Conservation (phyloP, 495 filamentous ascomycete genomes). For the Penicillium pulvis region DNA sequence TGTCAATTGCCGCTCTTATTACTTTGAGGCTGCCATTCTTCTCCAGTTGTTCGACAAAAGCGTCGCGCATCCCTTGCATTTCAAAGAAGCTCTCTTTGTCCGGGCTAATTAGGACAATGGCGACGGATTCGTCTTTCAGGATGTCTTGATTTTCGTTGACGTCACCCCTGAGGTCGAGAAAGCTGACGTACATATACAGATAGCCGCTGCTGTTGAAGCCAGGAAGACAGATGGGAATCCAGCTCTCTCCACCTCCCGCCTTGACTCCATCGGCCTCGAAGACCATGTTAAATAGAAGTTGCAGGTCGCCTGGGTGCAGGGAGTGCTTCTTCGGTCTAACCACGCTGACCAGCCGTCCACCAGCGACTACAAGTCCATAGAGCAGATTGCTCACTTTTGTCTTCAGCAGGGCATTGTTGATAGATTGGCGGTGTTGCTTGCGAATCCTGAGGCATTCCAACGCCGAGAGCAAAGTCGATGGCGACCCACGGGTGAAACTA, state of each 20-base stretch:
- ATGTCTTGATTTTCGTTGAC: constrained; percentile 37
- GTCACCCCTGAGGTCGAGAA: constrained; percentile 58
- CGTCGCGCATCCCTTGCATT: constrained; percentile 79
- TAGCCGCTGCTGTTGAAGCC: constrained; percentile 98
- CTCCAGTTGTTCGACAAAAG: constrained; percentile 73
- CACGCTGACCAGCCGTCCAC: constrained; percentile 91
- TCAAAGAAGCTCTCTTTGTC: constrained; percentile 93
- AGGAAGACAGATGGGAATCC: constrained; percentile 95
- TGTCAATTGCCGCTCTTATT: constrained; percentile 70
- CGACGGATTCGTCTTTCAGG: constrained; percentile 72
- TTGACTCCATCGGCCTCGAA: constrained; percentile 91
- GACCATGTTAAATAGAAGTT: constrained; percentile 99
- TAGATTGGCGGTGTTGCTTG: constrained; percentile 79
- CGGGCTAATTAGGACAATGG: constrained; percentile 87
- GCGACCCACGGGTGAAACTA: constrained; percentile 90
- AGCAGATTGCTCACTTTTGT: constrained; percentile 72
- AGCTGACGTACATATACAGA: constrained; percentile 98
- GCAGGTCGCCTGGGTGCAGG: constrained; percentile 91
- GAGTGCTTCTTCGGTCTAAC: constrained; percentile 93
- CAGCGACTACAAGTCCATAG: constrained; percentile 92
- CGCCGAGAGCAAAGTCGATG: constrained; percentile 83
- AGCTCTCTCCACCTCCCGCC: constrained; percentile 89
- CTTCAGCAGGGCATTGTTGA: constrained; percentile 86
- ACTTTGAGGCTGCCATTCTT: constrained; percentile 73
- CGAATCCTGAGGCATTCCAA: constrained; percentile 88